Conservation (phyloP, 2,329 filamentous ascomycete species). For the Talaromyces islandicus region DNA sequence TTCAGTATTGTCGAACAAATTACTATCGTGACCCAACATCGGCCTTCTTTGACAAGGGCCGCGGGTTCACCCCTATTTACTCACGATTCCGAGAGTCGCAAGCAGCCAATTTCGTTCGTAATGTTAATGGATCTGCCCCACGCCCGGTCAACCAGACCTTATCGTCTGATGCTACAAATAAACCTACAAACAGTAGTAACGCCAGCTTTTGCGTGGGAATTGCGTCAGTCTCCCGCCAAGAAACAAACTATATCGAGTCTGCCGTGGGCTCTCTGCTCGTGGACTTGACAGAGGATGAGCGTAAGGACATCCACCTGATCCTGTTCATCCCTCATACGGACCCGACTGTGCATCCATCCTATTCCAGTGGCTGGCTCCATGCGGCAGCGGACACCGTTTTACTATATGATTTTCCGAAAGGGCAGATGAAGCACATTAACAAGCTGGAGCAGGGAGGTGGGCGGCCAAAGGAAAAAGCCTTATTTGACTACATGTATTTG, state of each 20-base stretch:
- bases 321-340: neutral
- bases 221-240: neutral
- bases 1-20: constrained; percentile 18
- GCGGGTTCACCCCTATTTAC: constrained; percentile 23
- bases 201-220: neutral
- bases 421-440: neutral
- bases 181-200: neutral
- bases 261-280: neutral
- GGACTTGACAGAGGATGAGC: neutral
- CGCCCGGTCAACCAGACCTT: neutral
- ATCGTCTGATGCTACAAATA: neutral
- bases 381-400: neutral
- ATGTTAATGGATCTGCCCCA: neutral
- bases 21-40: constrained; percentile 25
- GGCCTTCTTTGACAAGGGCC: constrained; percentile 21
- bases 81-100: constrained; percentile 2
- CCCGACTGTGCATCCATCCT: neutral
- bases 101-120: neutral
- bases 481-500: constrained; percentile 1
- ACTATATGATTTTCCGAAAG: neutral
- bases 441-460: neutral
- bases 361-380: neutral
- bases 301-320: neutral
- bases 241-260: neutral
- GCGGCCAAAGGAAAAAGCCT: neutral